Conservation (phyloP, 768 basidiomycete genomes). For the Fomitopsis serialis region DNA sequence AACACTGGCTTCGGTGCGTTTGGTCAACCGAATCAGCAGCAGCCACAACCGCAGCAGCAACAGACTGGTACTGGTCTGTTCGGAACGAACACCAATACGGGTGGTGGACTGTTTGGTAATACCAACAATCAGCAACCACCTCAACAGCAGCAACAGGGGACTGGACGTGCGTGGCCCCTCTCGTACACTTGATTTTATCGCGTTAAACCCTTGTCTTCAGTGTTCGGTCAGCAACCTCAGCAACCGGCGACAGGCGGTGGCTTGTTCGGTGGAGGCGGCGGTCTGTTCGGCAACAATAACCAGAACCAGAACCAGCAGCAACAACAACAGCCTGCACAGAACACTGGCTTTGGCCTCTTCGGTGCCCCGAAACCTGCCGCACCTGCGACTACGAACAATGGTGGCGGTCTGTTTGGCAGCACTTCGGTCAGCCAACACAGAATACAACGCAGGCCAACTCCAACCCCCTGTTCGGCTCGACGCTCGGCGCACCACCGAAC, state of each 20-base stretch:
- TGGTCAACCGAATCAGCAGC: conserved; percentile 31
- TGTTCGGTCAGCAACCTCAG: conserved; percentile 12
- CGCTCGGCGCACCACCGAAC: conserved; percentile 37
- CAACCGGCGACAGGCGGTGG: conserved; percentile 25
- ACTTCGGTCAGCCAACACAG: conserved; percentile 39
- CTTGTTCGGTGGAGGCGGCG: conserved; percentile 32
- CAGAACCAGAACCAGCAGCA: conserved; percentile 28
- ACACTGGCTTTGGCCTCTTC: conserved; percentile 26
- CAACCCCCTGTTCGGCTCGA: conserved; percentile 43
- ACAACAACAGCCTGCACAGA: conserved; percentile 30
- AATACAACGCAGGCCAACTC: conserved; percentile 25
- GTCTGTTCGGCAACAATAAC: conserved; percentile 10
- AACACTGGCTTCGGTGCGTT: conserved; percentile 22
- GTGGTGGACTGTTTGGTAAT: conserved; percentile 10
- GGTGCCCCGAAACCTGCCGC: conserved; percentile 26
- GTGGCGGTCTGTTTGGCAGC: conserved; percentile 31
- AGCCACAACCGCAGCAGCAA: conserved; percentile 29
- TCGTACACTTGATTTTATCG: too few species aligned
- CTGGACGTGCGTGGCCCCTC: conserved; percentile 18
- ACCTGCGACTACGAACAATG: conserved; percentile 14
- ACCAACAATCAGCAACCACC: conserved; percentile 11
- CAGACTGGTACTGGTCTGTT: conserved; percentile 16
- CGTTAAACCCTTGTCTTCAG: conserved; percentile 3
- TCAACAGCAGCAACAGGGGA: conserved; percentile 11
- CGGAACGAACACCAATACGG: conserved; percentile 3